These are phyloP conservation scores for Rhizophlyctis rosea DNA, from an alignment of 192 early-diverging fungal species.

Conservation along the genomic window DNA sequence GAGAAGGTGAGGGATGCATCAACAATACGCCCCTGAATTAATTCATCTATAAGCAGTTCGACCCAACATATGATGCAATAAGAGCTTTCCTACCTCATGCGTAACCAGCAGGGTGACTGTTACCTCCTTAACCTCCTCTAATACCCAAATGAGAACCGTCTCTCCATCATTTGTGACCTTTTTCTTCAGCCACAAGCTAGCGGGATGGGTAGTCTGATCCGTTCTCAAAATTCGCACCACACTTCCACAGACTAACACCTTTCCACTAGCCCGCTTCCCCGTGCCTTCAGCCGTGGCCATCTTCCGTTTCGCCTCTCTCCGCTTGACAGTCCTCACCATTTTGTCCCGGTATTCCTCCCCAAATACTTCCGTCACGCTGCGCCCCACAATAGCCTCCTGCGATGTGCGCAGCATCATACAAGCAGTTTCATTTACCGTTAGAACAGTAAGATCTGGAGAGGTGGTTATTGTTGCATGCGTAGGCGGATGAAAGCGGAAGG, in stretches of 20 bases:
- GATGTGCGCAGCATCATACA: constrained; percentile 52
- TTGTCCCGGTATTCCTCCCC: too few species aligned
- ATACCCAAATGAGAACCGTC: constrained; percentile 58
- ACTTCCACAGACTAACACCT: constrained; percentile 50
- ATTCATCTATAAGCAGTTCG: neutral
- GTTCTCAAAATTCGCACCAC: constrained; percentile 55
- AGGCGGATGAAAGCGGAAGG: neutral
- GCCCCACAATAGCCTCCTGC: constrained; percentile 30
- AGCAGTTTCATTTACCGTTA: constrained; percentile 58
- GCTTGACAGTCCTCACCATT: constrained; percentile 42
- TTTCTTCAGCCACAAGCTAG: constrained; percentile 62
- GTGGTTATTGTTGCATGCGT: constrained; percentile 57
- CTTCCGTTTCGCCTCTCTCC: constrained; percentile 37
- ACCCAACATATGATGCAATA: neutral
- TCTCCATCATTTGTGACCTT: constrained; percentile 43
- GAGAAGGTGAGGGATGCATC: constrained; percentile 42
- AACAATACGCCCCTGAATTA: constrained; percentile 42
- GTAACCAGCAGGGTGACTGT: constrained; percentile 38
- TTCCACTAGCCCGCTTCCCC: constrained; percentile 24
- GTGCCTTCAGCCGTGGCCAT: constrained; percentile 28
- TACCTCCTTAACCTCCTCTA: constrained; percentile 59
- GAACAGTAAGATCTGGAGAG: constrained; percentile 42
- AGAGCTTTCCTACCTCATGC: constrained; percentile 25
- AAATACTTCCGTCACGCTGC: constrained; percentile 41
- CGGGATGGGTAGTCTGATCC: constrained; percentile 49